Conservation (phyloP, 1,139 yeast genomes). For the Blastobotrys malaysiensis region DNA sequence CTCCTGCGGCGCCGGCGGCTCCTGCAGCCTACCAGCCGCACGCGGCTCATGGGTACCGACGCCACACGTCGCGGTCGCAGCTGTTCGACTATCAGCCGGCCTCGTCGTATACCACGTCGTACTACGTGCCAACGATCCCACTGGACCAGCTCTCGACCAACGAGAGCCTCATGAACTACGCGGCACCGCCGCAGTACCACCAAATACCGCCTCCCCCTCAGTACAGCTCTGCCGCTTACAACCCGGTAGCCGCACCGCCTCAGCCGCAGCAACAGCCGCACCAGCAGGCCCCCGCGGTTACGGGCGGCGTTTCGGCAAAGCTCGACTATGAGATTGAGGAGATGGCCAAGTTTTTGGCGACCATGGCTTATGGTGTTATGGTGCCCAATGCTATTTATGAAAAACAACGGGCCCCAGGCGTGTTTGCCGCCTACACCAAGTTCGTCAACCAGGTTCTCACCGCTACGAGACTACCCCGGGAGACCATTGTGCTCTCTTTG, state of each 20-base stretch:
- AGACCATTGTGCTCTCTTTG: constrained; percentile 72
- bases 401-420: constrained; percentile 33
- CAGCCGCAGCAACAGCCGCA: constrained; percentile 19
- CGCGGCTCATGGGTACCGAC: constrained; percentile 6
- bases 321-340: constrained; percentile 71
- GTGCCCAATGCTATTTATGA: constrained; percentile 28
- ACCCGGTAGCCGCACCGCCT: neutral
- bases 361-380: constrained; percentile 60
- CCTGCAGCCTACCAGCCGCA: constrained; percentile 11
- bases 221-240: constrained; percentile 5
- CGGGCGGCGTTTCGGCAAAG: constrained; percentile 73
- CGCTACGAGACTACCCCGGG: constrained; percentile 85
- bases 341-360: constrained; percentile 72
- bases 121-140: constrained; percentile 23
- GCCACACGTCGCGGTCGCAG: constrained; percentile 12
- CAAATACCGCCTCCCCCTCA: constrained; percentile 6
- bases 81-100: constrained; percentile 10
- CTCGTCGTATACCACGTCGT: constrained; percentile 25
- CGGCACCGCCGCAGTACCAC: constrained; percentile 7
- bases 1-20: constrained; percentile 7
- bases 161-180: neutral
- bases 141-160: constrained; percentile 18
- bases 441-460: constrained; percentile 64
- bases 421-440: constrained; percentile 43
- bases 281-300: constrained; percentile 22